Conservation (phyloP, 2,329 filamentous ascomycete genomes). For the Falciphora oryzae region DNA sequence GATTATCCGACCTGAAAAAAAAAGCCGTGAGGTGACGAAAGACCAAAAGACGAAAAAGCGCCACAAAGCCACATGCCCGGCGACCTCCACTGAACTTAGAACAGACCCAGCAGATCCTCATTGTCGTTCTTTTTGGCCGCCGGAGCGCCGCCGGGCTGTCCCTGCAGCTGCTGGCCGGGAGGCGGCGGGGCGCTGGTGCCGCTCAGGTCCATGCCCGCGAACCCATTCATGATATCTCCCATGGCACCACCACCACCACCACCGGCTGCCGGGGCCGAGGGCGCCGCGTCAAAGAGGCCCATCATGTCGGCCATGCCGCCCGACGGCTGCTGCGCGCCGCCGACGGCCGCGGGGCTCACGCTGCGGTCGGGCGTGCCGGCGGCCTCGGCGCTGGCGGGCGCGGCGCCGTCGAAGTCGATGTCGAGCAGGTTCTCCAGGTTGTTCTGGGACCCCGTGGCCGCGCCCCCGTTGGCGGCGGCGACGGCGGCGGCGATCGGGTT, state of each 20-base stretch:
- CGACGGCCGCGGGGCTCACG: constrained; percentile 48
- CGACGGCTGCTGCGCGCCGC: constrained; percentile 24
- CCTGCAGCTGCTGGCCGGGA: constrained; percentile 50
- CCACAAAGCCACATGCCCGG: neutral
- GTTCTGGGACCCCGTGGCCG: constrained; percentile 48
- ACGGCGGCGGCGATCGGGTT: constrained; percentile 90
- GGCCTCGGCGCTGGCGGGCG: constrained; percentile 75
- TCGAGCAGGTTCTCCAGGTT: constrained; percentile 95
- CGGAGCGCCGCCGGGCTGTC: constrained; percentile 29
- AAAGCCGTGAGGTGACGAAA: neutral
- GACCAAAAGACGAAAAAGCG: neutral
- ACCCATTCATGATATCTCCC: constrained; percentile 86
- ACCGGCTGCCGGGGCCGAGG: constrained; percentile 20
- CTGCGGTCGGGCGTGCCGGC: constrained; percentile 63
- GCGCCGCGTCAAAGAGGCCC: constrained; percentile 58
- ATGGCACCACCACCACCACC: constrained; percentile 45
- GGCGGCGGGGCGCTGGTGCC: constrained; percentile 60
- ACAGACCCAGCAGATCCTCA: constrained; percentile 57
- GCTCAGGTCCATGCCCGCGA: constrained; percentile 73
- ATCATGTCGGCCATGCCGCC: constrained; percentile 58
- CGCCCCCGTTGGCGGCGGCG: constrained; percentile 57
- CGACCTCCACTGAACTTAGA: constrained; percentile 28
- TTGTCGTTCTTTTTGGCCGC: constrained; percentile 46
- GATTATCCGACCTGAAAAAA: neutral
- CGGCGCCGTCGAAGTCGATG: constrained; percentile 65